A percentile compares a stretch with the other conserved stretches of the same genome.
These are phyloP conservation scores for Boletus bicolor DNA, from an alignment of 768 basidiomycete species.

Conservation along the genomic window DNA sequence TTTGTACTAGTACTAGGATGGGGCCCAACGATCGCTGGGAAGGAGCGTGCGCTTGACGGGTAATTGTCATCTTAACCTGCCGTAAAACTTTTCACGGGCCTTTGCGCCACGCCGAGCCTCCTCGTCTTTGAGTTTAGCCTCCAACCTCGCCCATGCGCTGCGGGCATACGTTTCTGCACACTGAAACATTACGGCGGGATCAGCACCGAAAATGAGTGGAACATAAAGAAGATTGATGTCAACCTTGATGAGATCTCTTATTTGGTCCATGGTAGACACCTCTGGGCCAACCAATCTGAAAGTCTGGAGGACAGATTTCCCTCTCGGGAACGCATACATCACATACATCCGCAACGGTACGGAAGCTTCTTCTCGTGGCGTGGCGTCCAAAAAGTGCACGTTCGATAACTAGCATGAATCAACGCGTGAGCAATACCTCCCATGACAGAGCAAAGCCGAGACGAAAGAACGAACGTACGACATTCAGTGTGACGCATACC, in stretches of 20 bases:
- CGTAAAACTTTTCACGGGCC: conserved; percentile 50
- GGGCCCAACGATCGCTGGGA: too few relatives aligned
- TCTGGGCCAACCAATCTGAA: conserved; percentile 64
- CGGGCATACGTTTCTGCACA: conserved; percentile 63
- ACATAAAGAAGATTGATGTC: conserved; percentile 4
- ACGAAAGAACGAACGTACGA: conserved; percentile 46
- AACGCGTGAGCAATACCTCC: background rate
- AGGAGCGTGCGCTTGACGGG: too few relatives aligned
- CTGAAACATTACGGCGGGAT: conserved; percentile 55
- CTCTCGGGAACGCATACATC: conserved; percentile 56
- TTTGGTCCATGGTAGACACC: conserved; percentile 46
- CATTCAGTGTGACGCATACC: conserved; percentile 71
- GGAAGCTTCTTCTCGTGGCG: conserved; percentile 65
- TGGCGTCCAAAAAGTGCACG: conserved; percentile 72
- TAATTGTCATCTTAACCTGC: conserved; percentile 17
- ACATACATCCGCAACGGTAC: conserved; percentile 58
- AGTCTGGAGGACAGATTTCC: conserved; percentile 49
- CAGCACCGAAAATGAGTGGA: background rate
- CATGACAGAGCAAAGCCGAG: background rate
- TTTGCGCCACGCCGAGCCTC: conserved; percentile 57
- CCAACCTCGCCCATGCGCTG: conserved; percentile 53
- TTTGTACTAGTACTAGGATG: too few relatives aligned
- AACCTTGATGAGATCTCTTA: conserved; percentile 58
- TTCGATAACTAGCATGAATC: conserved; percentile 46
- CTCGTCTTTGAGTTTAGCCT: conserved; percentile 64